These are phyloP conservation scores for Globisporangium okanoganense DNA, from an alignment of 352 stramenopile genomes.

Conservation along the genomic window DNA sequence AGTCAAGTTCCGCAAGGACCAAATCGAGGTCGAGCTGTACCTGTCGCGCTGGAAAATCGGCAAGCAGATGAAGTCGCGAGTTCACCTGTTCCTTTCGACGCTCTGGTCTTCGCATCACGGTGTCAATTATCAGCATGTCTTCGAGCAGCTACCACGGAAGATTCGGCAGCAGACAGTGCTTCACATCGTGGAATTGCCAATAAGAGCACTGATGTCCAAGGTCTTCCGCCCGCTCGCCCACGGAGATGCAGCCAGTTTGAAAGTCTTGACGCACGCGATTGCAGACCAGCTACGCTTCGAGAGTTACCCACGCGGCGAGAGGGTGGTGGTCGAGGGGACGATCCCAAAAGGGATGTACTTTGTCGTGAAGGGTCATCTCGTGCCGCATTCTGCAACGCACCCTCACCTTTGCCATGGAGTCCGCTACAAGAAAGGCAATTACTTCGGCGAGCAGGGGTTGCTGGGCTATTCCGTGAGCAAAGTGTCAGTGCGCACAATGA, in stretches of 20 bases:
- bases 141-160: slow-evolving; percentile 36
- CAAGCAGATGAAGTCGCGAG: slow-evolving; percentile 28
- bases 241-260: slow-evolving; percentile 16
- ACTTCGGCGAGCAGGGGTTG: slow-evolving; percentile 56
- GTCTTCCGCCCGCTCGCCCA: slow-evolving; percentile 30
- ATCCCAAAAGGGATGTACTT: slow-evolving; percentile 74
- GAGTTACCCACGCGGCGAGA: slow-evolving; percentile 60
- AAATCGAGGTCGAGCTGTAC: slow-evolving; percentile 49
- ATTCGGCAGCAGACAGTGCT: slow-evolving; percentile 44
- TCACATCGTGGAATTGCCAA: slow-evolving; percentile 34
- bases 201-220: slow-evolving; percentile 28
- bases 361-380: slow-evolving; percentile 49
- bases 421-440: slow-evolving; percentile 29
- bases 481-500: slow-evolving; percentile 16
- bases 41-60: slow-evolving; percentile 47
- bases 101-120: slow-evolving; percentile 55
- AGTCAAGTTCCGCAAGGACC: slow-evolving; percentile 60
- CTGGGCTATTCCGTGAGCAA: slow-evolving; percentile 47
- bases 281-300: slow-evolving; percentile 56
- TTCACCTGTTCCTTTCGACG: slow-evolving; percentile 45
- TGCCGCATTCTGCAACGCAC: slow-evolving; percentile 8
- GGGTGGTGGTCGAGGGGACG: slow-evolving; percentile 54
- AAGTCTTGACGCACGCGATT: slow-evolving; percentile 29
- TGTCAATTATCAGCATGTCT: slow-evolving; percentile 50
- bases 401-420: neutral